phyloP scores from a whole-genome alignment of 176 grass and related monocot species.

The maize (Zea mays) region DNA sequence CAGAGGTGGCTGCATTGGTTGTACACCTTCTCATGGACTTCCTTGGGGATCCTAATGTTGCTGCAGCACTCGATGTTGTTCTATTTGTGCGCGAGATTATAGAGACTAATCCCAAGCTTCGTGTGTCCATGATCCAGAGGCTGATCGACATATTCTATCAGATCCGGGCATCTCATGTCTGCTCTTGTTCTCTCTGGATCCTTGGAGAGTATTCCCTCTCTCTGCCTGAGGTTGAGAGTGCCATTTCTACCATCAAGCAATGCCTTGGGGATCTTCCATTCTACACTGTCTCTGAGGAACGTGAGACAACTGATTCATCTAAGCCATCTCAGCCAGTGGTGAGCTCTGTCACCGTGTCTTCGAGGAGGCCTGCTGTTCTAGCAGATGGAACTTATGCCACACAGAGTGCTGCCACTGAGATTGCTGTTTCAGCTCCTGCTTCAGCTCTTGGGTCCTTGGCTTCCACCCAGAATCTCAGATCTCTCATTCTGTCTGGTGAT shows the following conservation, averaged over 20 bases:
- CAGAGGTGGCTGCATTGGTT: conserved; percentile 67
- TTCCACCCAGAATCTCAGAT: conserved; percentile 55
- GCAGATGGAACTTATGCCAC: conserved; percentile 75
- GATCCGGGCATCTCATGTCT: conserved; percentile 68
- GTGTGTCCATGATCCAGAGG: conserved; percentile 79
- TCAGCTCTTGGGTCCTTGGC: conserved; percentile 45
- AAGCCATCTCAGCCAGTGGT: conserved; percentile 41
- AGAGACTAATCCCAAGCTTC: conserved; percentile 73
- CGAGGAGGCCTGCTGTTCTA: conserved; percentile 60
- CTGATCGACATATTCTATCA: conserved; percentile 71
- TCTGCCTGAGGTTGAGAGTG: conserved; percentile 60
- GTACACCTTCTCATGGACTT: conserved; percentile 88
- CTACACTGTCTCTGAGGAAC: conserved; percentile 46
- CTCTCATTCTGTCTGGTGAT: conserved; percentile 66
- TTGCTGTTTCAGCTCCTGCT: conserved; percentile 33
- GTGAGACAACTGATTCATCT: conserved; percentile 44
- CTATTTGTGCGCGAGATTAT: conserved; percentile 78
- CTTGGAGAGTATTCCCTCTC: conserved; percentile 76
- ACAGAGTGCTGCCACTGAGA: conserved; percentile 65
- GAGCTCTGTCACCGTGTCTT: conserved; percentile 54
- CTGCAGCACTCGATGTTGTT: conserved; percentile 70
- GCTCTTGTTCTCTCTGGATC: conserved; percentile 64
- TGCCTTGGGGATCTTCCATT: too few relatives aligned
- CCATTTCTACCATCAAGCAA: conserved; percentile 52
- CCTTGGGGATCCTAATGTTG: conserved; percentile 71